A percentile compares a stretch with the other conserved stretches of the same genome.
phyloP scores from a whole-genome alignment of 176 grass and related monocot genomes.

The Dendrocalamus sinicus region DNA sequence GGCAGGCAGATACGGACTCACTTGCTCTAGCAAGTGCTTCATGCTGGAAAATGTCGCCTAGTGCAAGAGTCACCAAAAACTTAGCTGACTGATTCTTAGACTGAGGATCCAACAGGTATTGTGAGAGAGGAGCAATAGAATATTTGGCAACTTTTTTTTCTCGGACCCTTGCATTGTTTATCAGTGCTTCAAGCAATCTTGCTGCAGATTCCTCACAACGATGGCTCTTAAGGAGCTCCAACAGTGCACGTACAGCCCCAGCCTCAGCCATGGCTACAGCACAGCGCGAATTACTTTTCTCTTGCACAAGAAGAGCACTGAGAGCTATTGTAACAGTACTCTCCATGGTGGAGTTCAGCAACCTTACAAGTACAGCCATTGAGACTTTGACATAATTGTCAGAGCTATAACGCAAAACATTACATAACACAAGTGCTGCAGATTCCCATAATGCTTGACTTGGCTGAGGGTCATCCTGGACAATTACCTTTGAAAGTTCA shows the following conservation, averaged over 20 bases:
- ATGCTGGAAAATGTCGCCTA: constrained; percentile 98
- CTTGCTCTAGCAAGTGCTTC: constrained; percentile 87
- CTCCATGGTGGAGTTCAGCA: constrained; percentile 77
- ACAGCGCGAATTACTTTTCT: constrained; percentile 82
- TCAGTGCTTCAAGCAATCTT: constrained; percentile 90
- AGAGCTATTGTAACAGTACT: constrained; percentile 90
- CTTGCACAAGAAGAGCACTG: constrained; percentile 89
- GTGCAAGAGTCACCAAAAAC: constrained; percentile 83
- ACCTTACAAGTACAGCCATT: constrained; percentile 85
- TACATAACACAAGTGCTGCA: constrained; percentile 90
- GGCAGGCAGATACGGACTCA: constrained; percentile 80
- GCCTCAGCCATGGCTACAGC: constrained; percentile 83
- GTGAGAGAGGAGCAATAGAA: constrained; percentile 84
- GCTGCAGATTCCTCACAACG: constrained; percentile 85
- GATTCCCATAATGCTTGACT: constrained; percentile 94
- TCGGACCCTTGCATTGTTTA: constrained; percentile 90
- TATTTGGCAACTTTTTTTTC: constrained; percentile 90
- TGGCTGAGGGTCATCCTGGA: constrained; percentile 89
- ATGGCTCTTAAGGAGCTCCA: constrained; percentile 84
- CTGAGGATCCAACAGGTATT: constrained; percentile 90
- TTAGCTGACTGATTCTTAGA: constrained; percentile 85
- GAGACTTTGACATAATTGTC: constrained; percentile 94
- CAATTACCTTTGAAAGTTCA: constrained; percentile 97
- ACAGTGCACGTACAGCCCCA: constrained; percentile 84
- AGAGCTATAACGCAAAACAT: constrained; percentile 86